phyloP scores from a whole-genome alignment of 805 yeast species.

The Candida saitoana region DNA sequence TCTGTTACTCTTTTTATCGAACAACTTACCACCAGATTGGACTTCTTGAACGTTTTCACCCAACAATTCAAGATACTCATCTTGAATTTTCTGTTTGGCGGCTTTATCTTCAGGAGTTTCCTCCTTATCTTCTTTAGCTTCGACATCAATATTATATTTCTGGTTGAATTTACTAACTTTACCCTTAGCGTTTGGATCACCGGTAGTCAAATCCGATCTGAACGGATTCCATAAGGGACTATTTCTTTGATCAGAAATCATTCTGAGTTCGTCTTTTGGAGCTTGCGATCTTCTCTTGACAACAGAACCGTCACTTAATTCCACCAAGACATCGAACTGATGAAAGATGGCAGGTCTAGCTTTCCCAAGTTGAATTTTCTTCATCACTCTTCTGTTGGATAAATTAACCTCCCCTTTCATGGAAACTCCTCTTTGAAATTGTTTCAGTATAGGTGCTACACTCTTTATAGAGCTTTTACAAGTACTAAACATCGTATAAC shows the following conservation, averaged over 20 bases:
- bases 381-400: slow-evolving; percentile 55
- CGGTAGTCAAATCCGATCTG: slow-evolving; percentile 67
- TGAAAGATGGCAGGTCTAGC: slow-evolving; percentile 92
- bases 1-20: slow-evolving; percentile 43
- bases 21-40: slow-evolving; percentile 52
- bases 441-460: background rate
- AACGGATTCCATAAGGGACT: slow-evolving; percentile 86
- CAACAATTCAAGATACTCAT: slow-evolving; percentile 57
- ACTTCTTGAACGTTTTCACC: slow-evolving; percentile 55
- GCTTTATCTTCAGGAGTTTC: slow-evolving; percentile 7
- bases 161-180: slow-evolving; percentile 70
- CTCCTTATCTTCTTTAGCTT: slow-evolving; percentile 8
- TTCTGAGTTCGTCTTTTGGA: slow-evolving; percentile 81
- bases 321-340: slow-evolving; percentile 85
- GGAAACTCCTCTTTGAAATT: slow-evolving; percentile 3
- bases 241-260: slow-evolving; percentile 86
- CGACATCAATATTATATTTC: slow-evolving; percentile 44
- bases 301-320: slow-evolving; percentile 92
- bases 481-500: background rate
- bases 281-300: slow-evolving; percentile 76
- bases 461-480: background rate
- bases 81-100: slow-evolving; percentile 17
- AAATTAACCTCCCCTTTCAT: slow-evolving; percentile 36
- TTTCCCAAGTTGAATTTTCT: slow-evolving; percentile 70
- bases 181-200: slow-evolving; percentile 82